Conservation (phyloP, 371 early-diverging fungal species). For the Umbelopsis sp. region DNA sequence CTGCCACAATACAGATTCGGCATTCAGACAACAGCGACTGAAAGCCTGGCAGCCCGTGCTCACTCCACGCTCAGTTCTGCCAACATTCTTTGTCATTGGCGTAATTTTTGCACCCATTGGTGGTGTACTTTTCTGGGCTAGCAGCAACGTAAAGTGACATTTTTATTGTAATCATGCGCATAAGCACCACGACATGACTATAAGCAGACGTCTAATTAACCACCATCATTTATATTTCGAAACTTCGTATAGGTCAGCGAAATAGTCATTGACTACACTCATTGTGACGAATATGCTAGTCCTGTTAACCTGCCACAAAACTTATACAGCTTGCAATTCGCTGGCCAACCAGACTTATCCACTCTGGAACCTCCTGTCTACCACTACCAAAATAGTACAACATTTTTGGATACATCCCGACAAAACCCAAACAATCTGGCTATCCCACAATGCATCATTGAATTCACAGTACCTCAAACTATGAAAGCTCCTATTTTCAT, state of each 20-base stretch:
- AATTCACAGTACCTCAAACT: constrained; percentile 69
- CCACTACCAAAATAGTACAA: constrained; percentile 31
- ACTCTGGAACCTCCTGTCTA: constrained; percentile 37
- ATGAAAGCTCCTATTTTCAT: constrained; percentile 85
- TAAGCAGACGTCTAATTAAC: not conserved
- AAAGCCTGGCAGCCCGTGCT: constrained; percentile 98
- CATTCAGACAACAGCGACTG: constrained; percentile 96
- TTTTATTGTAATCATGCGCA: not conserved
- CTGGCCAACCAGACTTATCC: constrained; percentile 20
- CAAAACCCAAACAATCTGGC: constrained; percentile 46
- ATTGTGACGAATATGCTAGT: constrained; percentile 58
- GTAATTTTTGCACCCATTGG: constrained; percentile 93
- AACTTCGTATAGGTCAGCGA: constrained; percentile 64
- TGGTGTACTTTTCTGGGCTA: constrained; percentile 76
- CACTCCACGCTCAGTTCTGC: constrained; percentile 92
- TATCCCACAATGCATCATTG: constrained; percentile 71
- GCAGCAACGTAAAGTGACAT: constrained; percentile 57
- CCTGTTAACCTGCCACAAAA: constrained; percentile 37
- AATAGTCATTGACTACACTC: constrained; percentile 89
- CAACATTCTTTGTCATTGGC: constrained; percentile 90
- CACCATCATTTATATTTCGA: not conserved
- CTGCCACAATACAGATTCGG: constrained; percentile 68
- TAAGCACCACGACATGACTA: not conserved
- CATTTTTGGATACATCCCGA: constrained; percentile 39
- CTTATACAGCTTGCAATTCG: constrained; percentile 29